Evolutionary conservation across 768 basidiomycete species (phyloP).

Genomic region (Russula dissimulans): DNA sequence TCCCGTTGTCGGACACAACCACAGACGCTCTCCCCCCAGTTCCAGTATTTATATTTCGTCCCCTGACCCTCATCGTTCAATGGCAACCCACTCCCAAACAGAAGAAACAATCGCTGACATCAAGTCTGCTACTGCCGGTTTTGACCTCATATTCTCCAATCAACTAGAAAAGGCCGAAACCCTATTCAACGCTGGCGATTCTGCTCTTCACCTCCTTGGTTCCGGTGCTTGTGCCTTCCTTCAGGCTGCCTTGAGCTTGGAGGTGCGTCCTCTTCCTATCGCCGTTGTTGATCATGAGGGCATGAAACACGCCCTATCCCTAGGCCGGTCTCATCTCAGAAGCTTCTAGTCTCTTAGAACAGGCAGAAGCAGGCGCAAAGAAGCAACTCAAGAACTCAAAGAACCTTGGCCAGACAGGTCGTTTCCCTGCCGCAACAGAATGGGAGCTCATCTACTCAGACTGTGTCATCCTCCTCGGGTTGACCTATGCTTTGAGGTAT

Average conservation of each 20-base stretch:
- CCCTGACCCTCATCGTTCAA: background rate
- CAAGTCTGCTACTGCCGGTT: constrained; percentile 39
- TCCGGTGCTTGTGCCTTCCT: constrained; percentile 64
- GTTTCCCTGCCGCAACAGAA: constrained; percentile 56
- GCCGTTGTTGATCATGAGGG: background rate
- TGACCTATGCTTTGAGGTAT: constrained; percentile 63
- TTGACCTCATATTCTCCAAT: constrained; percentile 62
- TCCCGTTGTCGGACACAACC: too few species aligned
- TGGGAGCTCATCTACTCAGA: constrained; percentile 74
- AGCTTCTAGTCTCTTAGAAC: constrained; percentile 45
- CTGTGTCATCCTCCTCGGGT: constrained; percentile 56
- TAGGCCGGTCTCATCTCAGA: constrained; percentile 56
- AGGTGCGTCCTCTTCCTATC: constrained; percentile 33
- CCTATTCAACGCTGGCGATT: constrained; percentile 40
- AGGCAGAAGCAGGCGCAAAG: constrained; percentile 53
- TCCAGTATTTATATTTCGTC: background rate
- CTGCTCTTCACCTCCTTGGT: constrained; percentile 67
- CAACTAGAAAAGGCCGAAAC: constrained; percentile 47
- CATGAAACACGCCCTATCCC: background rate
- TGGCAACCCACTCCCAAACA: background rate
- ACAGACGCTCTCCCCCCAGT: too few species aligned
- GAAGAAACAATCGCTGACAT: constrained; percentile 27
- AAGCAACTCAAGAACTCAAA: constrained; percentile 37
- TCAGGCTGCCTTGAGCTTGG: constrained; percentile 75
- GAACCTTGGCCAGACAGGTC: constrained; percentile 26